Percentiles rank a stretch among this genome's conserved stretches.
Evolutionary conservation across 371 early-diverging fungal species (phyloP).

Genomic region (Circinella umbellata): DNA sequence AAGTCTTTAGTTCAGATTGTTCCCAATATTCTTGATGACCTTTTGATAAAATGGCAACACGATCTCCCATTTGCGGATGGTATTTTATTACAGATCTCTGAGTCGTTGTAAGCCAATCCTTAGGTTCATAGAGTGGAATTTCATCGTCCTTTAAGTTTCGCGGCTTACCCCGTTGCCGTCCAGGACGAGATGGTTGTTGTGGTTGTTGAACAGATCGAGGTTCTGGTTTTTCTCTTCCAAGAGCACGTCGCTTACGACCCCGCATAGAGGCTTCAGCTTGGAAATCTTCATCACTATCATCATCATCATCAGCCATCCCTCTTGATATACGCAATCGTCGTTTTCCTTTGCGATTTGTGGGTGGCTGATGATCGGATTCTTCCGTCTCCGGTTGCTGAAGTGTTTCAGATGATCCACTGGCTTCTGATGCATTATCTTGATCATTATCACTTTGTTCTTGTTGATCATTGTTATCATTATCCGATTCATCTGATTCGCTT

Average conservation of each 20-base stretch:
- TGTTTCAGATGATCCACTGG: conserved; percentile 25
- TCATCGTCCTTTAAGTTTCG: conserved; percentile 37
- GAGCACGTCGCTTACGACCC: conserved; percentile 13
- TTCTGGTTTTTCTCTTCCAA: conserved; percentile 13
- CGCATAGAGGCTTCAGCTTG: conserved; percentile 31
- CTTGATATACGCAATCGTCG: conserved; percentile 31
- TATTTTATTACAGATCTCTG: conserved; percentile 66
- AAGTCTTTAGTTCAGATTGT: conserved; percentile 51
- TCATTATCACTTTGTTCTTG: too few species aligned
- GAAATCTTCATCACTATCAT: conserved; percentile 9
- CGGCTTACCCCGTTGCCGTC: conserved; percentile 5
- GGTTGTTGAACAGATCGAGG: conserved; percentile 8
- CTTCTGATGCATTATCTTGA: conserved; percentile 23
- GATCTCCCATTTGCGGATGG: conserved; percentile 72
- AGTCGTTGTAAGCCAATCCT: conserved; percentile 68
- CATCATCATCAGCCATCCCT: background rate
- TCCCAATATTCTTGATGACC: conserved; percentile 70
- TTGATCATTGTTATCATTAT: too few species aligned
- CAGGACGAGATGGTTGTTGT: background rate
- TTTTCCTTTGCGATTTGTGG: conserved; percentile 27
- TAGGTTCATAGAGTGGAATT: conserved; percentile 44
- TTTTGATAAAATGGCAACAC: conserved; percentile 65
- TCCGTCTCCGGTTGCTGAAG: conserved; percentile 22
- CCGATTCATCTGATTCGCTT: conserved; percentile 25
- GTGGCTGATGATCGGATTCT: background rate